Conservation (phyloP, 495 filamentous ascomycete genomes). For the Trichoderma orchidacearum region DNA sequence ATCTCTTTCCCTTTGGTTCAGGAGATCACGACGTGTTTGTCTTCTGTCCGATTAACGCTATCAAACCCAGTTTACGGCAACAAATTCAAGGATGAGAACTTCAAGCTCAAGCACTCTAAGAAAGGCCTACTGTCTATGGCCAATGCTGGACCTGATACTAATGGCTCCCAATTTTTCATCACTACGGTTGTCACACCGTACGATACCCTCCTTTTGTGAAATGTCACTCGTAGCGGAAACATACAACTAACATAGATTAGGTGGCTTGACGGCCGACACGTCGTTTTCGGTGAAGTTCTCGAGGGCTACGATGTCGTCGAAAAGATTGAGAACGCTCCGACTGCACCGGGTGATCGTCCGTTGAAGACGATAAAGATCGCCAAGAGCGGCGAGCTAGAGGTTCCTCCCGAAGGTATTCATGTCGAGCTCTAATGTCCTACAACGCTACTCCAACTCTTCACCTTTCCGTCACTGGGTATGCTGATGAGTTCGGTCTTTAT, state of each 20-base stretch:
- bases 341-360: constrained; percentile 62
- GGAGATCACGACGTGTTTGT: not conserved
- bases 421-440: constrained; percentile 63
- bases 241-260: constrained; percentile 23
- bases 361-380: constrained; percentile 65
- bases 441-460: not conserved
- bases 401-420: constrained; percentile 95
- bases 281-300: constrained; percentile 84
- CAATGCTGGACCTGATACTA: constrained; percentile 95
- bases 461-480: not conserved
- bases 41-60: constrained; percentile 4
- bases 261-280: constrained; percentile 81
- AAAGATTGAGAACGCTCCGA: constrained; percentile 71
- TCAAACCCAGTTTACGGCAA: constrained; percentile 61
- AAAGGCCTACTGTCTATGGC: constrained; percentile 69
- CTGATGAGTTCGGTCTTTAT: not conserved
- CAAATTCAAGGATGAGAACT: constrained; percentile 97
- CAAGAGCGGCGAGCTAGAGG: constrained; percentile 85
- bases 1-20: constrained; percentile 5
- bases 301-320: constrained; percentile 86
- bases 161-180: constrained; percentile 98
- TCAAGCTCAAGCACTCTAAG: constrained; percentile 83
- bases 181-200: constrained; percentile 75
- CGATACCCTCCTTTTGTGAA: constrained; percentile 14
- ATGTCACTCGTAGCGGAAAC: not conserved